These are phyloP conservation scores for Albizia julibrissin DNA, from an alignment of 306 rosid species.

Conservation along the genomic window DNA sequence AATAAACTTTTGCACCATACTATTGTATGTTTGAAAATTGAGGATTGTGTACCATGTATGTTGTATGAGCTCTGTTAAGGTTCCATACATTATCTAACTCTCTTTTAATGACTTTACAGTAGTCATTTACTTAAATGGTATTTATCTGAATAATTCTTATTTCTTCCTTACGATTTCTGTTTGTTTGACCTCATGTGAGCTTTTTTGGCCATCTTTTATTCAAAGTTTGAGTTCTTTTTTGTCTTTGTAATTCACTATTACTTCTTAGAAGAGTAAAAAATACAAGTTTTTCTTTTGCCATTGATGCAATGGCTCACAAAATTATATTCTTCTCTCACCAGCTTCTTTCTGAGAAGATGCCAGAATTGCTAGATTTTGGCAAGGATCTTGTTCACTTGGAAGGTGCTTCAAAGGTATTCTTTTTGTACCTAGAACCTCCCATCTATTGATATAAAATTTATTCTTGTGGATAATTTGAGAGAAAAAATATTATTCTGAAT, in stretches of 20 bases:
- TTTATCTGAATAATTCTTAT: neutral
- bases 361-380: constrained; percentile 90
- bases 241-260: neutral
- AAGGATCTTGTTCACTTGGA: constrained; percentile 92
- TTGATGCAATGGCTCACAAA: constrained; percentile 25
- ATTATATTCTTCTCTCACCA: constrained; percentile 35
- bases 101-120: constrained; percentile 12
- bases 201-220: neutral
- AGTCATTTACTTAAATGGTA: constrained; percentile 1
- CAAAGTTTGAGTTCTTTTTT: neutral
- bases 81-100: neutral
- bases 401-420: constrained; percentile 92
- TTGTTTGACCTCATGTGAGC: neutral
- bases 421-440: constrained; percentile 28
- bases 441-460: constrained; percentile 13
- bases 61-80: constrained; percentile 12
- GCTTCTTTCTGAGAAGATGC: constrained; percentile 95
- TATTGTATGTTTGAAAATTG: constrained; percentile 21
- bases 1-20: constrained; percentile 12
- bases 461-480: neutral
- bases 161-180: neutral
- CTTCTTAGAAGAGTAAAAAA: neutral
- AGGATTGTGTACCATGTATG: constrained; percentile 16
- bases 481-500: too few relatives aligned
- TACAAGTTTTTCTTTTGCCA: constrained; percentile 11